phyloP scores from a whole-genome alignment of 2,329 filamentous ascomycete genomes.

The Triangularia setosa region DNA sequence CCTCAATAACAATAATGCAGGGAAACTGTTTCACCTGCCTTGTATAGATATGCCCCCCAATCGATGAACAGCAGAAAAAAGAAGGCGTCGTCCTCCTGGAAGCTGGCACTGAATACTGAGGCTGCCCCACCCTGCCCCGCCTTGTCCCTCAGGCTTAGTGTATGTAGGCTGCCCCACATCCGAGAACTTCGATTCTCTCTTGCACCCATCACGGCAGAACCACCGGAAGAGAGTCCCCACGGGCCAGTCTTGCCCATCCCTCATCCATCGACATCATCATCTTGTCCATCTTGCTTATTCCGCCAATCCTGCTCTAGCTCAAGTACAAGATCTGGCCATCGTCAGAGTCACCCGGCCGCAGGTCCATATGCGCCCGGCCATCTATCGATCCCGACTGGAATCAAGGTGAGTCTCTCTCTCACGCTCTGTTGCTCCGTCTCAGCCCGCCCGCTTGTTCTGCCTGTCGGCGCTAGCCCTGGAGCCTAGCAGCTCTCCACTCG shows the following conservation, averaged over 20 bases:
- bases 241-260: neutral
- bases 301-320: neutral
- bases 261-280: neutral
- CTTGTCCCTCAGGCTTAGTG: neutral
- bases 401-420: neutral
- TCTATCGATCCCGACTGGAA: neutral
- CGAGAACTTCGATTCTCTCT: neutral
- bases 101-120: neutral
- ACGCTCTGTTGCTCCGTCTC: neutral
- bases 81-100: neutral
- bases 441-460: constrained; percentile 6
- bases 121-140: neutral
- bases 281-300: neutral
- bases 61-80: neutral
- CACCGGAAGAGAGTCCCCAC: neutral
- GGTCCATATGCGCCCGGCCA: neutral
- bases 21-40: neutral
- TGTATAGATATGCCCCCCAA: neutral
- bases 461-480: neutral
- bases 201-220: neutral
- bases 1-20: neutral
- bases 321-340: neutral
- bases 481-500: neutral
- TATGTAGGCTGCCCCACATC: neutral
- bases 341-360: neutral